These are phyloP conservation scores for Stephania japonica DNA, from an alignment of 164 flowering plant species.

Conservation along the genomic window DNA sequence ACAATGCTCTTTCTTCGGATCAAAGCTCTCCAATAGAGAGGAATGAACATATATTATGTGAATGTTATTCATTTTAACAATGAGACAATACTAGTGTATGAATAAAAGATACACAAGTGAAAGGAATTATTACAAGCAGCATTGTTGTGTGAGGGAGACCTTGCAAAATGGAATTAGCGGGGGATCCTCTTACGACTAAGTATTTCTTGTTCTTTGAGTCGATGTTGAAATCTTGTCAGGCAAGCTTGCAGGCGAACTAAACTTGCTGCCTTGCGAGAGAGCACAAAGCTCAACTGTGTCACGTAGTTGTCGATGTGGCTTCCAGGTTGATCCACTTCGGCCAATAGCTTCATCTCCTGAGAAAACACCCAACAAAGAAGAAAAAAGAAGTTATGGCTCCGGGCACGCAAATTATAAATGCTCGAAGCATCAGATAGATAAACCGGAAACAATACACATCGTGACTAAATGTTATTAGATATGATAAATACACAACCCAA, in stretches of 20 bases:
- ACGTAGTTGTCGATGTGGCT: conserved; percentile 91
- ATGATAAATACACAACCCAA: too few relatives aligned
- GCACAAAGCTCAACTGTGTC: conserved; percentile 82
- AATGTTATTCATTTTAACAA: conserved; percentile 8
- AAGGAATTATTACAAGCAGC: conserved; percentile 14
- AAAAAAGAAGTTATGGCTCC: neutral
- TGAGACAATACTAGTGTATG: conserved; percentile 7
- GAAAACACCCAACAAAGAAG: neutral
- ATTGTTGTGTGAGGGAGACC: neutral
- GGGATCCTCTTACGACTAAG: conserved; percentile 83
- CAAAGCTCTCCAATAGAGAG: conserved; percentile 8
- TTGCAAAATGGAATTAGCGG: conserved; percentile 28
- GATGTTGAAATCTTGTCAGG: conserved; percentile 92
- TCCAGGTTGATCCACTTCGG: conserved; percentile 97
- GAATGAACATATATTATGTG: conserved; percentile 2
- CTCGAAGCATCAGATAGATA: neutral
- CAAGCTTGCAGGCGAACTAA: conserved; percentile 95
- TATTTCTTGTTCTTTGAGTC: conserved; percentile 90
- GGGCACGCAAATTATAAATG: neutral
- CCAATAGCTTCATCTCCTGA: conserved; percentile 96
- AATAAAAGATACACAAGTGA: neutral
- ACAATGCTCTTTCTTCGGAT: conserved; percentile 7
- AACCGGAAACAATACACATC: neutral
- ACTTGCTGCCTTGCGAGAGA: conserved; percentile 91
- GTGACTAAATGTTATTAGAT: too few relatives aligned